Evolutionary conservation across 306 rosid species (phyloP).

Genomic region (Quercus variabilis): DNA sequence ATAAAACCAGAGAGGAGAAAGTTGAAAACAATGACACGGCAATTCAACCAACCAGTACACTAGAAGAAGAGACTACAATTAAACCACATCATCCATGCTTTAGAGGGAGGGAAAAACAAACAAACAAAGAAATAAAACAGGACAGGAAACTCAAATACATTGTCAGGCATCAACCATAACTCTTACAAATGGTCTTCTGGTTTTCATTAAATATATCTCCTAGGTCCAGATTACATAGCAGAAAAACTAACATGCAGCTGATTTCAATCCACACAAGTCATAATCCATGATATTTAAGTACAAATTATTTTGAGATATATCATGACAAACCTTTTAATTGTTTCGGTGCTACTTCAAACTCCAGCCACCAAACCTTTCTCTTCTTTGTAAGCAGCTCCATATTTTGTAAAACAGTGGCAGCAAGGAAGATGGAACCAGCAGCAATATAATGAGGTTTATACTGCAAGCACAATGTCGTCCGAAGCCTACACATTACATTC

Average conservation of each 20-base stretch:
- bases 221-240: neutral
- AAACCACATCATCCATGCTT: neutral
- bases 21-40: neutral
- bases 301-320: neutral
- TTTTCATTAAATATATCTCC: neutral
- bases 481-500: constrained; percentile 33
- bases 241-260: neutral
- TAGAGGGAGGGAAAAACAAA: neutral
- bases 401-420: constrained; percentile 39
- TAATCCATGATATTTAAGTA: neutral
- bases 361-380: constrained; percentile 50
- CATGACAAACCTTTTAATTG: constrained; percentile 38
- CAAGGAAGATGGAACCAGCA: constrained; percentile 51
- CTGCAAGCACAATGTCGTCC: constrained; percentile 52
- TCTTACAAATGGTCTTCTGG: neutral
- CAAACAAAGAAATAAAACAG: neutral
- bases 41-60: neutral
- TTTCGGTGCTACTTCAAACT: constrained; percentile 43
- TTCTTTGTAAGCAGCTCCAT: constrained; percentile 42
- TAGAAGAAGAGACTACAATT: neutral
- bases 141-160: neutral
- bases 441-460: constrained; percentile 51
- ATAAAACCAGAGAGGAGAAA: neutral
- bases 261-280: neutral
- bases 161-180: neutral